These are phyloP conservation scores for Cercospora citrullina DNA, from an alignment of 2,329 filamentous ascomycete genomes.

Conservation along the genomic window DNA sequence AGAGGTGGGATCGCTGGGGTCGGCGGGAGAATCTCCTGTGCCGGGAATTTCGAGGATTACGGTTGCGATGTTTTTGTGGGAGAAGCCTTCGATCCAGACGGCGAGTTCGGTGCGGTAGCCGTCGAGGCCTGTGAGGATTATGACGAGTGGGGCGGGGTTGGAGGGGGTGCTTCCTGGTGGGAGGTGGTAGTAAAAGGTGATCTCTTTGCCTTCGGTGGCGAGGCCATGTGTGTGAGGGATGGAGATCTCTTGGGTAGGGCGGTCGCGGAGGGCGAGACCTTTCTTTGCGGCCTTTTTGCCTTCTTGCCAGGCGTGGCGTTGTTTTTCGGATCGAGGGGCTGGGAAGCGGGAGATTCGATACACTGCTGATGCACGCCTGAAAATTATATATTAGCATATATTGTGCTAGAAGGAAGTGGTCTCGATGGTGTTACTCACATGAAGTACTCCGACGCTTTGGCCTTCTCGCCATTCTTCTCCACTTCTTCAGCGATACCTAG, in stretches of 20 bases:
- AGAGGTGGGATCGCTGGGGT: constrained; percentile 47
- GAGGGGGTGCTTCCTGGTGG: constrained; percentile 49
- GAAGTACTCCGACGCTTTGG: constrained; percentile 62
- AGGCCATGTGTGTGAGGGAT: constrained; percentile 59
- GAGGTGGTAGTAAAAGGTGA: constrained; percentile 66
- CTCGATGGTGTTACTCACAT: constrained; percentile 43
- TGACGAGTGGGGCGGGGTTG: constrained; percentile 52
- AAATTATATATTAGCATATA: constrained; percentile 14
- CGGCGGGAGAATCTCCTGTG: constrained; percentile 58
- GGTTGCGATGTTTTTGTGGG: constrained; percentile 51
- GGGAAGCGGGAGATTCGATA: constrained; percentile 74
- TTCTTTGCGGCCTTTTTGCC: constrained; percentile 66
- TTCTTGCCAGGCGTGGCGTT: constrained; percentile 64
- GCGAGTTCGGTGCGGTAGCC: constrained; percentile 60
- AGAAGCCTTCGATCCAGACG: constrained; percentile 54
- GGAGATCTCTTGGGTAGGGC: constrained; percentile 61
- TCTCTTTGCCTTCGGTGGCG: constrained; percentile 54
- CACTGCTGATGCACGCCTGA: constrained; percentile 65
- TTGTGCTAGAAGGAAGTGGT: neutral
- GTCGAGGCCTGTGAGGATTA: constrained; percentile 61
- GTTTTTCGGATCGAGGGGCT: constrained; percentile 47
- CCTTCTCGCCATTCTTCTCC: constrained; percentile 48
- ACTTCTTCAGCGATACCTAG: constrained; percentile 54
- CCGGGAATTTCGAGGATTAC: constrained; percentile 59
- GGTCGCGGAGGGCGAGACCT: constrained; percentile 52